Conservation (phyloP, 768 basidiomycete species). For the Dentipellis sp. region DNA sequence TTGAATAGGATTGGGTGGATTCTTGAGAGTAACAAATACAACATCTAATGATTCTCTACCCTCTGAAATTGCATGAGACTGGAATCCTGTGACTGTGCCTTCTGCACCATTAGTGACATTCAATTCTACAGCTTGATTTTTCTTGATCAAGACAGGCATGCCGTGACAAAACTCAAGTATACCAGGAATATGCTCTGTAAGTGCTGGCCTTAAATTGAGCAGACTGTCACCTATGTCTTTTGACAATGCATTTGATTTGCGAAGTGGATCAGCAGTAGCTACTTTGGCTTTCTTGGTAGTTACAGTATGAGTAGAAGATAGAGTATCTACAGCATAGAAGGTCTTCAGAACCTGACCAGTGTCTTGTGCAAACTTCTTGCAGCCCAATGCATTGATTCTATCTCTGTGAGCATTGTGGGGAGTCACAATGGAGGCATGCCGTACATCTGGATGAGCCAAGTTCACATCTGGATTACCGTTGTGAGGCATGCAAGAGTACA, state of each 20-base stretch:
- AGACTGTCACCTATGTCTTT: slow-evolving; percentile 16
- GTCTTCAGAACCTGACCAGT: no score
- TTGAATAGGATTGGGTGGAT: slow-evolving; percentile 1
- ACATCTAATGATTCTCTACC: slow-evolving; percentile 1
- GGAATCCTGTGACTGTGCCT: slow-evolving; percentile 12
- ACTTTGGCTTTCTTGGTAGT: not conserved
- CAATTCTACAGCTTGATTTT: slow-evolving; percentile 17
- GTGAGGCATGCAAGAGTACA: slow-evolving; percentile 19
- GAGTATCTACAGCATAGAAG: slow-evolving; percentile 19
- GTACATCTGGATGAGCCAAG: slow-evolving; percentile 16
- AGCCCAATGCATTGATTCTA: slow-evolving; percentile 25
- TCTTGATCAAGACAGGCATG: slow-evolving; percentile 17
- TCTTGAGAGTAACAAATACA: slow-evolving; percentile 11
- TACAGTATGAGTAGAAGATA: not conserved
- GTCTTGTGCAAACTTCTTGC: slow-evolving; percentile 14
- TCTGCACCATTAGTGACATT: slow-evolving; percentile 20
- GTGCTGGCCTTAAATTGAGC: slow-evolving; percentile 2
- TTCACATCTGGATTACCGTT: not conserved
- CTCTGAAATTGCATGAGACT: not conserved
- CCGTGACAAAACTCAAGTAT: slow-evolving; percentile 12
- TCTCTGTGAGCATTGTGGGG: slow-evolving; percentile 29
- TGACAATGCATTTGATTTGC: not conserved
- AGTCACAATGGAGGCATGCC: slow-evolving; percentile 30
- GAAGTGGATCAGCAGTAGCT: not conserved
- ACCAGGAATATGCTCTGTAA: slow-evolving; percentile 13